Base-by-base conservation (phyloP, 2,329 filamentous ascomycete species). In the Penicillium corylophilum region DNA sequence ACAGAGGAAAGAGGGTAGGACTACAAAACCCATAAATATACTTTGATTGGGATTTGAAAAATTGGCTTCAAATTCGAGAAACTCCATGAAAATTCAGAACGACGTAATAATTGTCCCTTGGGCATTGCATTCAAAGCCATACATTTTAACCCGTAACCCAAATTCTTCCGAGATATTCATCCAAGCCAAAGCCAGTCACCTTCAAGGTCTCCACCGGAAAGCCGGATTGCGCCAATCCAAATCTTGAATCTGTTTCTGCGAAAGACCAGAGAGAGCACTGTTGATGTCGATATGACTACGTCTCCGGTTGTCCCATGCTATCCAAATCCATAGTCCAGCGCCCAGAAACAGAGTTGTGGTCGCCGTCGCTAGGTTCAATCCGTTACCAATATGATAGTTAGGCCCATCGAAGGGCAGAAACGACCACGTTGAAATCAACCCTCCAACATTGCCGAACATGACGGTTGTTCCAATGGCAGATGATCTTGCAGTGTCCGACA, bases 391-490 rank as follows among this genome's bases (percentile, higher is more conserved):
- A 54, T 76, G 83, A 62, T 84, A 90, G 51, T 89, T 70, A 0
- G 87, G 87, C 0, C 62, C 81, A 63, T 89, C 86, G 59, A 73
- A 81, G 0, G 80, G 79, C 15, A 88, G 62, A 69, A 86, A 88
- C 1, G 76, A 79, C 84, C 85, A 88, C 0, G 83, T 86, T 1
- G 82, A 79, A 51, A 87, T 78, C 29, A 89, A 67, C 0, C 86
- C 87, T 2, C 87, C 87, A n/a, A 89, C 65, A 48, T 89, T 89
- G 24, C 86, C 87, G 22, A 88, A 73, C 85, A 89, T 89, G 63
- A 89, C 83, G 47, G 83, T 84, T 0, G 80, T 81, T 10, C 82
- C 85, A 40, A 89, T 87, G 3, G 84, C 85, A 0, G 83, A 79
- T 9, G 82, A 83, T 13, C 86, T 79, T 0, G 87, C 84, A 0